Percentiles rank a stretch among this genome's conserved stretches.
Evolutionary conservation across 495 filamentous ascomycete species (phyloP).

Genomic region (Tuber indicum): DNA sequence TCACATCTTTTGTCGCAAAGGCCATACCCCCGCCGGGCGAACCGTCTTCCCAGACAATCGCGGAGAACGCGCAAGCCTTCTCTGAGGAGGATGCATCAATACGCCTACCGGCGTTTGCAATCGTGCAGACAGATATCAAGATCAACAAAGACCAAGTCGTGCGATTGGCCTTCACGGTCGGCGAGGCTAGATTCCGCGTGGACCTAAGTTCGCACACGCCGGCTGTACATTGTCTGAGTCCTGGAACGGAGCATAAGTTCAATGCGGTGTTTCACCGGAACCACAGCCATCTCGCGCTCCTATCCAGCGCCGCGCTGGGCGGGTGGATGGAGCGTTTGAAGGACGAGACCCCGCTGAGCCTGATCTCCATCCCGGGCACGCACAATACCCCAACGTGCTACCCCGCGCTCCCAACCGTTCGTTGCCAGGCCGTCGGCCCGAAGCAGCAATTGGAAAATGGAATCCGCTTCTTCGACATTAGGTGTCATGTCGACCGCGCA

Average conservation of each 20-base stretch:
- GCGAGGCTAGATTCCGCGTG: constrained; percentile 54
- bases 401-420: constrained; percentile 78
- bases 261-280: constrained; percentile 65
- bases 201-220: constrained; percentile 34
- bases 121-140: constrained; percentile 52
- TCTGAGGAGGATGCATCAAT: constrained; percentile 52
- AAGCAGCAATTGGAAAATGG: constrained; percentile 78
- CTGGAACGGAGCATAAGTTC: constrained; percentile 49
- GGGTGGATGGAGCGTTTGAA: constrained; percentile 74
- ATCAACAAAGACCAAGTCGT: constrained; percentile 51
- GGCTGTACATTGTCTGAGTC: constrained; percentile 42
- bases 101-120: constrained; percentile 54
- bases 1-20: constrained; percentile 48
- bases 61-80: constrained; percentile 52
- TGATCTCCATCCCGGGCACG: constrained; percentile 86
- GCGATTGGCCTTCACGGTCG: constrained; percentile 58
- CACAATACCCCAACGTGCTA: constrained; percentile 88
- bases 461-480: constrained; percentile 89
- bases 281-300: constrained; percentile 64
- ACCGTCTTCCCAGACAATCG: constrained; percentile 45
- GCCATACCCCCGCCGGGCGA: constrained; percentile 43
- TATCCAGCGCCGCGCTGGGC: constrained; percentile 62
- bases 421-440: constrained; percentile 78
- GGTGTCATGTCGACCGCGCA: constrained; percentile 54
- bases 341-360: constrained; percentile 63